Base-by-base conservation (phyloP, 208 protist genomes). In the Crithidia thermophila region DNA sequence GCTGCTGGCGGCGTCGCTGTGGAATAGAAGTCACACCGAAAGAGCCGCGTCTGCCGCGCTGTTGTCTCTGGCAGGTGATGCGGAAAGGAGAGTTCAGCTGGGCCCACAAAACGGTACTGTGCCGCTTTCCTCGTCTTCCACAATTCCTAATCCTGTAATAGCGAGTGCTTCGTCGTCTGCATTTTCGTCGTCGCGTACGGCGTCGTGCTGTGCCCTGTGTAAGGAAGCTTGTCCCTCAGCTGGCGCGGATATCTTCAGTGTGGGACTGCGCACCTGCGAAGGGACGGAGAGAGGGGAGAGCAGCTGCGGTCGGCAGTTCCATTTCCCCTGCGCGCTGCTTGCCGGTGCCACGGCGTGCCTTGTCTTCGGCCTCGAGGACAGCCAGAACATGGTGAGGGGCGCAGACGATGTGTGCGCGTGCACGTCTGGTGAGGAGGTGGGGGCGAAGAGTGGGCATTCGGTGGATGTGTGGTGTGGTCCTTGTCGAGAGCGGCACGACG, bases 291-390 rank as follows among this genome's bases (percentile, higher is more conserved):
- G 58, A 23, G 64, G 45, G 1, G 50, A 52, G 37, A 57, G 51
- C 21, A 70, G 55, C 34, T 89, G 79, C 25, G 66, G 67, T 25
- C 58, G 64, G 1, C 47, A 59, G 9, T 91, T 79, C 60, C 90
- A 95, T 53, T 85, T 84, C 46, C 80, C 81, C 28, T 95, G 90
- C 61, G 86, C 90, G 21, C 61, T 91, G 31, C 74, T 95, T 31
- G 87, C 90, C 11, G 87, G 87, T 21, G 55, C 71, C 30, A 53
- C 64, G 0, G 74, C 74, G 21, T 95, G 90, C 42, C 25, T 87
- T 16, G 70, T 91, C 21, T 82, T 80, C 28, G 80, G 84, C 7
- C 62, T 86, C 1, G 79, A 89, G 23, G 71, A 80, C 11, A 31
- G 30, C 13, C 36, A 42, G 51, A 73, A 63, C 25, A 42, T 71